These are phyloP conservation scores for Talaromyces sp. DNA, from an alignment of 2,329 filamentous ascomycete species.

Conservation along the genomic window DNA sequence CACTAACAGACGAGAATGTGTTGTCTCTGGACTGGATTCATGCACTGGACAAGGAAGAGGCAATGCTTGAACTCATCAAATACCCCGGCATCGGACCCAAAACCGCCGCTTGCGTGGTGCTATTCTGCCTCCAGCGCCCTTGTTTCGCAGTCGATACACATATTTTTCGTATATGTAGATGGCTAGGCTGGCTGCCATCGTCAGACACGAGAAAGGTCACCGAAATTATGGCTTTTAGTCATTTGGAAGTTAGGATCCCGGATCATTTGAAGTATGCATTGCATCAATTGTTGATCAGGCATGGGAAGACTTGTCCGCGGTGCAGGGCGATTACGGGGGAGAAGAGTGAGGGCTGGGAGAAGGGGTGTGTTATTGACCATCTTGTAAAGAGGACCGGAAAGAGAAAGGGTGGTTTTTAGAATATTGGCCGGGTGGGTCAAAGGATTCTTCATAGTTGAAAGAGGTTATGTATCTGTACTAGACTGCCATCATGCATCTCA, in stretches of 20 bases:
- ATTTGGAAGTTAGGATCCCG: constrained; percentile 60
- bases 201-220: constrained; percentile 34
- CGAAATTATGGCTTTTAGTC: constrained; percentile 53
- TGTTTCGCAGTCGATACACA: constrained; percentile 66
- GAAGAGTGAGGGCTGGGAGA: constrained; percentile 60
- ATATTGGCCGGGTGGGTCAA: too few relatives aligned
- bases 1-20: constrained; percentile 55
- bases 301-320: constrained; percentile 60
- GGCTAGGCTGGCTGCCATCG: constrained; percentile 60
- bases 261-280: constrained; percentile 62
- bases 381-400: constrained; percentile 57
- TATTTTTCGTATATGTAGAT: constrained; percentile 61
- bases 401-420: constrained; percentile 34
- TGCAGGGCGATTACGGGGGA: constrained; percentile 61
- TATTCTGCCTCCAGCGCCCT: constrained; percentile 63
- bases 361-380: constrained; percentile 63
- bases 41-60: constrained; percentile 53
- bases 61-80: constrained; percentile 55
- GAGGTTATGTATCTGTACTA: not conserved
- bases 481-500: not conserved
- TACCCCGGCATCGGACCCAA: constrained; percentile 65
- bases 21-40: constrained; percentile 65
- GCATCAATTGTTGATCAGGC: constrained; percentile 60
- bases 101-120: constrained; percentile 61
- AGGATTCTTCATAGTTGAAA: not conserved